These are phyloP conservation scores for Colletotrichum sp. DNA, from an alignment of 2,329 filamentous ascomycete genomes.

Conservation along the genomic window DNA sequence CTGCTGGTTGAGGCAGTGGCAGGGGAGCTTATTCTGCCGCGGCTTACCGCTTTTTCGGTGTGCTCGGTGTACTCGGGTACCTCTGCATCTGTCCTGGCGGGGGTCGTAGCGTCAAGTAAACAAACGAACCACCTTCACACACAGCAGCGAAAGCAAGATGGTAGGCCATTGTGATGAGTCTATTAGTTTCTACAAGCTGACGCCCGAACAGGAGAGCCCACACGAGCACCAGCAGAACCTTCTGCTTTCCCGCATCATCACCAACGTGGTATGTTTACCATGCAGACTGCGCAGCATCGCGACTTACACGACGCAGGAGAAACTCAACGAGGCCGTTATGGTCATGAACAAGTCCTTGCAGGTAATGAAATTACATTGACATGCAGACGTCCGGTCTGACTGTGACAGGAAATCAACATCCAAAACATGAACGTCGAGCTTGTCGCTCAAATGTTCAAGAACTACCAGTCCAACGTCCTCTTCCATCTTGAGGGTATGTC, in stretches of 20 bases:
- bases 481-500: slow-evolving; percentile 91
- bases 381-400: background rate
- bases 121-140: background rate
- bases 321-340: slow-evolving; percentile 92
- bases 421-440: slow-evolving; percentile 99
- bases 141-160: slow-evolving; percentile 7
- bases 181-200: background rate
- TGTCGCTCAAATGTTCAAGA: slow-evolving; percentile 99
- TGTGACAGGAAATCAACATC: slow-evolving; percentile 86
- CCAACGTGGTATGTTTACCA: slow-evolving; percentile 78
- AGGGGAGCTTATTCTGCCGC: slow-evolving; percentile 18
- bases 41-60: slow-evolving; percentile 14
- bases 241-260: slow-evolving; percentile 92
- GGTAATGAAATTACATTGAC: slow-evolving; percentile 45
- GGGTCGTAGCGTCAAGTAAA: background rate
- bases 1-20: background rate
- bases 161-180: background rate
- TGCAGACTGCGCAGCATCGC: background rate
- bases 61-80: background rate
- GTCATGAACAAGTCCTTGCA: slow-evolving; percentile 93
- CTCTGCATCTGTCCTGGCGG: background rate
- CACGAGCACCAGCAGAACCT: slow-evolving; percentile 98
- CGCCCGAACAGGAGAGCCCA: slow-evolving; percentile 75
- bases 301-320: slow-evolving; percentile 69
- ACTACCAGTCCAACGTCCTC: slow-evolving; percentile 96